phyloP scores from a whole-genome alignment of 768 basidiomycete genomes.

The Butyriboletus loyo region DNA sequence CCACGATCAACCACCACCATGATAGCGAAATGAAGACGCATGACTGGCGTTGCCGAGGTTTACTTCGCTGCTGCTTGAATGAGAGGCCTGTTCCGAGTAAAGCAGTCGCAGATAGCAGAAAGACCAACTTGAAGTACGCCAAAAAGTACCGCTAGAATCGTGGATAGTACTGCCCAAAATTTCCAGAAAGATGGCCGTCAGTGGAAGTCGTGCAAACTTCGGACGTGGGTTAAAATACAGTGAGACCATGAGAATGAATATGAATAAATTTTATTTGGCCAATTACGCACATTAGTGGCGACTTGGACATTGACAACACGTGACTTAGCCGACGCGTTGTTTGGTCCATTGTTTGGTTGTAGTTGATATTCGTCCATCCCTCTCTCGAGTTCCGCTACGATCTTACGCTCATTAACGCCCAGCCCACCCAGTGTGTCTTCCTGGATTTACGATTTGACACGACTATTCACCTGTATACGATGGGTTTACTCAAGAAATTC shows the following conservation, averaged over 20 bases:
- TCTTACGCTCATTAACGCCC: slow-evolving; percentile 28
- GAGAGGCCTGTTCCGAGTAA: slow-evolving; percentile 61
- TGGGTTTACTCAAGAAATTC: slow-evolving; percentile 71
- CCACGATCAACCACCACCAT: slow-evolving; percentile 53
- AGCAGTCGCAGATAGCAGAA: slow-evolving; percentile 62
- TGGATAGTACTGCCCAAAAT: slow-evolving; percentile 62
- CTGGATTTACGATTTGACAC: slow-evolving; percentile 28
- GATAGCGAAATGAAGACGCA: slow-evolving; percentile 38
- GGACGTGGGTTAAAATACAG: background rate
- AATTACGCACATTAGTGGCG: too few species aligned
- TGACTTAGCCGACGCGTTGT: slow-evolving; percentile 22
- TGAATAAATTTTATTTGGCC: too few species aligned
- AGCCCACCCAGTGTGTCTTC: slow-evolving; percentile 17
- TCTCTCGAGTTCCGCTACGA: slow-evolving; percentile 12
- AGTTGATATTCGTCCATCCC: slow-evolving; percentile 29
- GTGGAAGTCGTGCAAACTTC: background rate
- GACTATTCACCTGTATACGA: slow-evolving; percentile 28
- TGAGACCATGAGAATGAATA: too few species aligned
- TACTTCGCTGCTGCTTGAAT: slow-evolving; percentile 16
- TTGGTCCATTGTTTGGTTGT: slow-evolving; percentile 42
- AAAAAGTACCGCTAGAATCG: slow-evolving; percentile 73
- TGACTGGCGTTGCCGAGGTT: slow-evolving; percentile 30
- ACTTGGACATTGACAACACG: slow-evolving; percentile 19
- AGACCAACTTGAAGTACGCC: slow-evolving; percentile 62
- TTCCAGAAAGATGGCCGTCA: slow-evolving; percentile 32